Conservation (phyloP, 2,329 filamentous ascomycete genomes). For the Fusarium sp. region DNA sequence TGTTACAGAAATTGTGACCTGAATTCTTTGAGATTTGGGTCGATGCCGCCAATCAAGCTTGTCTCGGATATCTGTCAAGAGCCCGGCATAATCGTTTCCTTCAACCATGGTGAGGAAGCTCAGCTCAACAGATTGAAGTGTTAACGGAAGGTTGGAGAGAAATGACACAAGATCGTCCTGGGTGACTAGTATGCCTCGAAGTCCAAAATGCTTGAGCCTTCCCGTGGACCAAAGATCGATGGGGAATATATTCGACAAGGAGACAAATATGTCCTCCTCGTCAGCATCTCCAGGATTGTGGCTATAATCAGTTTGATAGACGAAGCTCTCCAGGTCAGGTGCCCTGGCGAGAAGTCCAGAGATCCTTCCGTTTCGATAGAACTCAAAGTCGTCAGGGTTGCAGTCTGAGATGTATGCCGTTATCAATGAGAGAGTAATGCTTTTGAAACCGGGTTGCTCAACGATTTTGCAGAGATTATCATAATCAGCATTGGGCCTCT, state of each 20-base stretch:
- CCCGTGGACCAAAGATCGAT: background rate
- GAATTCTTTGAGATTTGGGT: background rate
- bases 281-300: fast-evolving
- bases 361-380: background rate
- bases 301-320: background rate
- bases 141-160: background rate
- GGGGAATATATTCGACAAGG: background rate
- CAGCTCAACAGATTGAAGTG: fast-evolving
- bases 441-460: background rate
- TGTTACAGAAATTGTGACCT: too few relatives aligned
- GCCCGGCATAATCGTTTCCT: fast-evolving
- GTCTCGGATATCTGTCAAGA: background rate
- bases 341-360: background rate
- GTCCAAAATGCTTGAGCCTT: background rate
- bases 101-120: background rate
- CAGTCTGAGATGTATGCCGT: background rate
- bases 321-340: background rate
- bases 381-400: background rate
- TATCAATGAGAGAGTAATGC: background rate
- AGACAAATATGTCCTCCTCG: background rate
- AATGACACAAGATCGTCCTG: background rate
- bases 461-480: background rate
- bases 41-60: background rate
- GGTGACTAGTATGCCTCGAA: background rate
- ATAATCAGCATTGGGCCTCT: background rate